Evolutionary conservation across 257 asterid genomes (phyloP).

Genomic region (Solanum peruvianum): DNA sequence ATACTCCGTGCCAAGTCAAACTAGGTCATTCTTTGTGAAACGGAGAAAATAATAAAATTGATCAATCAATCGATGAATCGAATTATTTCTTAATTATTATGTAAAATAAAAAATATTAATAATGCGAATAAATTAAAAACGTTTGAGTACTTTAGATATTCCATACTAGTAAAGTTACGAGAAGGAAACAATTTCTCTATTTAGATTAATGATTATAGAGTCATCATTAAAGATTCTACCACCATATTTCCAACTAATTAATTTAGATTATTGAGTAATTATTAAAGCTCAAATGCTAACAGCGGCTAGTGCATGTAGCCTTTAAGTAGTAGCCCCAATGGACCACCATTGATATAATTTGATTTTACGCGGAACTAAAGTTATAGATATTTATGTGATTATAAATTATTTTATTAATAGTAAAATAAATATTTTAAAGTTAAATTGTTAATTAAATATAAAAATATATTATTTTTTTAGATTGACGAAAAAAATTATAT

Average conservation of each 20-base stretch:
- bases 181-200: neutral
- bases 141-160: neutral
- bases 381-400: too few relatives aligned
- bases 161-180: neutral
- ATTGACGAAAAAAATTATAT: too few relatives aligned
- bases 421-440: neutral
- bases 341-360: neutral
- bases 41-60: too few relatives aligned
- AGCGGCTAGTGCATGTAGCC: neutral
- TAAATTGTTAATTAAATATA: neutral
- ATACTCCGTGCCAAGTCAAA: too few relatives aligned
- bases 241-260: neutral
- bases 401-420: neutral
- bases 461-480: neutral
- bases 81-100: too few relatives aligned
- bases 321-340: neutral
- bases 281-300: neutral
- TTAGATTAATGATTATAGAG: neutral
- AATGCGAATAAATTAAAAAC: neutral
- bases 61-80: neutral
- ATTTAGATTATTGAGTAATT: neutral
- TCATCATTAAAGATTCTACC: neutral
- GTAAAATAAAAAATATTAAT: too few relatives aligned
- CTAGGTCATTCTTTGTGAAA: too few relatives aligned
- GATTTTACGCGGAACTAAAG: neutral